Evolutionary conservation across 495 filamentous ascomycete genomes (phyloP).

Genomic region (Choiromyces venosus): DNA sequence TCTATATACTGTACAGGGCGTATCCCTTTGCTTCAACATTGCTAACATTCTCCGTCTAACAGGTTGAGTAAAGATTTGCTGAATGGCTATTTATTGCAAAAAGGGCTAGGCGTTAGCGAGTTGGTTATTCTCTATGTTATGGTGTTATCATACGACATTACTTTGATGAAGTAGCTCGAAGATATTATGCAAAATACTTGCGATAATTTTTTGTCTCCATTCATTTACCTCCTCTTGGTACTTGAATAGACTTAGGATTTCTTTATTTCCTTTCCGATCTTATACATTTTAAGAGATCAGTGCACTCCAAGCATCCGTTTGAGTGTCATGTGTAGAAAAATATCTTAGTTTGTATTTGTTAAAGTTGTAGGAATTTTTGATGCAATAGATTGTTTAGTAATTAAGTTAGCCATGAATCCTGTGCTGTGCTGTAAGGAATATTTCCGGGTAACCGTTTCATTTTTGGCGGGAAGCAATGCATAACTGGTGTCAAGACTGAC

Average conservation of each 20-base stretch:
- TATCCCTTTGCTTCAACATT: background rate
- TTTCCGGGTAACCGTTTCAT: background rate
- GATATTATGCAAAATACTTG: background rate
- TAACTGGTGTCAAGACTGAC: background rate
- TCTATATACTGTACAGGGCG: background rate
- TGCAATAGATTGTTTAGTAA: too few species aligned
- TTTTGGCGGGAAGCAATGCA: background rate
- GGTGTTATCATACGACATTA: background rate
- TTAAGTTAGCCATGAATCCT: too few species aligned
- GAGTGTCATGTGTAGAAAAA: background rate
- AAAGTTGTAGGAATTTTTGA: too few species aligned
- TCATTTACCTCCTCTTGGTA: background rate
- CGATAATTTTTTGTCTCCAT: background rate
- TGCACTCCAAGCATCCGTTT: background rate
- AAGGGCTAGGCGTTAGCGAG: background rate
- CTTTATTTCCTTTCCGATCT: background rate
- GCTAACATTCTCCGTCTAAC: background rate
- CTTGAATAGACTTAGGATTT: background rate
- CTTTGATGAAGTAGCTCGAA: background rate
- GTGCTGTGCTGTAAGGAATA: background rate
- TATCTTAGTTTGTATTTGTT: background rate
- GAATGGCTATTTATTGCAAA: background rate
- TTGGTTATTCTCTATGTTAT: background rate
- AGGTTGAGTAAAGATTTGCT: background rate
- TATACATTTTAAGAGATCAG: background rate